Evolutionary conservation across 768 basidiomycete genomes (phyloP), one percentile per base, ranked within the genome.

Genomic region (Suillus subluteus): DNA sequence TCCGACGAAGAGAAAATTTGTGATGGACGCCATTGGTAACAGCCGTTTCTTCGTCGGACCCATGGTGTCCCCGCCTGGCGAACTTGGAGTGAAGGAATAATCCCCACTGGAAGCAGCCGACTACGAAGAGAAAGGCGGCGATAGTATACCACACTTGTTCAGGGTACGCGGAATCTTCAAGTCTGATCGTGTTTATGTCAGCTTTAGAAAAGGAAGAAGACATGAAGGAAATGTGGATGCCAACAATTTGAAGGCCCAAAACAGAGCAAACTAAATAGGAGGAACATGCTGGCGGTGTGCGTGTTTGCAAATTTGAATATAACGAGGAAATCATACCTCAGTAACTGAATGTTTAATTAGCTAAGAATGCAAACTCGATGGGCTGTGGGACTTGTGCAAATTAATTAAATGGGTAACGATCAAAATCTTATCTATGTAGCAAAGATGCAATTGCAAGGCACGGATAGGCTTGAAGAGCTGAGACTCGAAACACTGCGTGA

Each of bases 1-100:
- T 65, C 37, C 80, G 77, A 38, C 71, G 48, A 77, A 82, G 66
- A 76, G 81, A 75, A 83, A 84, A 11, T 69, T 74, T 23, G 75
- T 76, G 6, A 72, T 66, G 56, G 81, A 26, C 21, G 12, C 55
- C 16, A 30, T 41, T 26, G 7, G 35, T n/a, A 35, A 35, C 58
- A 12, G 58, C 4, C 26, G 68, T 65, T 50, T 76, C 75, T 55
- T 70, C 69, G 15, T 77, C 75, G 0, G 18, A 38, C n/a, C 1
- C 48, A 23, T 46, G 44, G 9, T 38, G 68, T 50, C 58, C 66
- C 0, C 37, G 66, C 55, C 55, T 50, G 30, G 35, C 41, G 3
- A 73, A 11, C 65, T 72, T 76, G 63, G 75, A 72, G 63, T 68
- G 38, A 32, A 76, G 23, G 50, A 71, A 26, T 0, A 75, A 72